A percentile compares a stretch with the other conserved stretches of the same genome.
Evolutionary conservation across 2,329 filamentous ascomycete species (phyloP).

Genomic region (Ophiocordyceps unilateralis): DNA sequence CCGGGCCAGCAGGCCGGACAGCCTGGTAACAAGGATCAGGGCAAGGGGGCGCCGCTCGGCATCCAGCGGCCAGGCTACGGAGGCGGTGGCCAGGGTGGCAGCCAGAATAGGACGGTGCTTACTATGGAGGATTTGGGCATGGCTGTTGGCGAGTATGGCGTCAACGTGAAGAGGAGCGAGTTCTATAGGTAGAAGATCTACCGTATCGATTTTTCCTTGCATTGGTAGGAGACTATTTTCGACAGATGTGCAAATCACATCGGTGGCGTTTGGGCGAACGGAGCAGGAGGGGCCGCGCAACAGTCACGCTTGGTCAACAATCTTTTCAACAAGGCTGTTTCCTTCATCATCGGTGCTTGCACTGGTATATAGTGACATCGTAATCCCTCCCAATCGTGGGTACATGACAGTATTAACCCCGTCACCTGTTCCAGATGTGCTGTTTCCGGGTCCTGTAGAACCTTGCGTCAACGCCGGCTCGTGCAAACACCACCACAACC

Average conservation of each 20-base stretch:
- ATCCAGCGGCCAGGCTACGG: slow-evolving; percentile 67
- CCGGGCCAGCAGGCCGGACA: slow-evolving; percentile 44
- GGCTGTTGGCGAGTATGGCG: slow-evolving; percentile 93
- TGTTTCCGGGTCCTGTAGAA: slow-evolving; percentile 35
- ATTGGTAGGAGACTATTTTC: neutral
- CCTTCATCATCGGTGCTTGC: slow-evolving; percentile 1
- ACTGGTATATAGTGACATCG: neutral
- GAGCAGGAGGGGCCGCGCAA: too few species aligned
- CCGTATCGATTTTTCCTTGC: neutral
- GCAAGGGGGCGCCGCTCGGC: slow-evolving; percentile 38
- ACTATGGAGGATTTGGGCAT: slow-evolving; percentile 98
- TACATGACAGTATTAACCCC: slow-evolving; percentile 1
- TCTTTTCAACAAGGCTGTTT: neutral
- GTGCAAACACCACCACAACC: neutral
- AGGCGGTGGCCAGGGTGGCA: slow-evolving; percentile 75
- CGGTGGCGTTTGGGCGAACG: slow-evolving; percentile 1
- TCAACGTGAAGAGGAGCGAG: slow-evolving; percentile 93
- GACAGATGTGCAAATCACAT: too few species aligned
- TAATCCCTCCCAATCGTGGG: neutral
- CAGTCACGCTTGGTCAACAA: too few species aligned
- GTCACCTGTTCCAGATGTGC: slow-evolving; percentile 32
- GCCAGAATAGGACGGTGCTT: slow-evolving; percentile 79
- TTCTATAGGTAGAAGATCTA: slow-evolving; percentile 60
- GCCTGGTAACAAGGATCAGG: slow-evolving; percentile 16
- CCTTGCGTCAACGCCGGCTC: neutral